Evolutionary conservation across 805 yeast species (phyloP).

Genomic region (Kazachstania kunashirensis): DNA sequence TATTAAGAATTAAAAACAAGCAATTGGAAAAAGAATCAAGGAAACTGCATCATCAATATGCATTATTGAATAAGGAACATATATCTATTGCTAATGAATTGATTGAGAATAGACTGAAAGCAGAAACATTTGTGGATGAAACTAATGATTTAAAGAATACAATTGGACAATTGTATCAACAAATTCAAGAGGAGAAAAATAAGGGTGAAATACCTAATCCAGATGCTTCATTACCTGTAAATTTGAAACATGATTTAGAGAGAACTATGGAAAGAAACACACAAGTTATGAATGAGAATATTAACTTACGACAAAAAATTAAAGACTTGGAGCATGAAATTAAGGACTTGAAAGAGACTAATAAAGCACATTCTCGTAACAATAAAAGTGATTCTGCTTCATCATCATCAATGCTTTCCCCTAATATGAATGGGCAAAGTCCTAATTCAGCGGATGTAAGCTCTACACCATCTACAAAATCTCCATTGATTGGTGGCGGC

Average conservation of each 20-base stretch:
- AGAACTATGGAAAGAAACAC: conserved; percentile 51
- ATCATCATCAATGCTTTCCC: background rate
- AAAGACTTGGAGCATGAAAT: conserved; percentile 35
- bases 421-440: no score
- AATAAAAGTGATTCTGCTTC: background rate
- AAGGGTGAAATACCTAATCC: conserved; percentile 26
- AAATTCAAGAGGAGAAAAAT: conserved; percentile 29
- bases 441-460: background rate
- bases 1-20: conserved; percentile 58
- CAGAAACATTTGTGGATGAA: conserved; percentile 70
- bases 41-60: conserved; percentile 59
- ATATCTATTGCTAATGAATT: conserved; percentile 78
- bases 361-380: conserved; percentile 4
- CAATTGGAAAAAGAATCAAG: conserved; percentile 63
- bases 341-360: conserved; percentile 28
- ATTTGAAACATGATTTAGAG: conserved; percentile 43
- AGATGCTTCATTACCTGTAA: conserved; percentile 31
- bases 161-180: conserved; percentile 38
- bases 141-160: conserved; percentile 48
- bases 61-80: conserved; percentile 70
- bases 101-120: conserved; percentile 65
- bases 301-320: conserved; percentile 45
- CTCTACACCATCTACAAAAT: conserved; percentile 1
- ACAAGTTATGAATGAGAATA: conserved; percentile 57
- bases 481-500: conserved; percentile 11